A percentile compares a stretch with the other conserved stretches of the same genome.
phyloP scores from a whole-genome alignment of 2,329 filamentous ascomycete species.

The Bimuria novae-zelandiae region DNA sequence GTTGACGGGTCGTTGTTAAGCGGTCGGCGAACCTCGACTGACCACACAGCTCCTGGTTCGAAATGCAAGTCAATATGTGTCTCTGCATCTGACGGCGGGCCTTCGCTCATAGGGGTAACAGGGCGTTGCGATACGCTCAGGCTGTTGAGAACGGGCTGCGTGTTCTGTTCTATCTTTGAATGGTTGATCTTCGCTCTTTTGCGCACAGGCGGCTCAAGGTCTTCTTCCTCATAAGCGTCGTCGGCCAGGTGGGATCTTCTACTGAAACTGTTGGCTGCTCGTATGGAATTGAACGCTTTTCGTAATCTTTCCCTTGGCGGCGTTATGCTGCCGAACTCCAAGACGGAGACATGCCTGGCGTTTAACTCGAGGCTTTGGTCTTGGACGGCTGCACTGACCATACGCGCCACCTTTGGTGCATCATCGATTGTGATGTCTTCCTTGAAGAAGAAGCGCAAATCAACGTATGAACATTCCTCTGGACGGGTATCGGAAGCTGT shows the following conservation, averaged over 20 bases:
- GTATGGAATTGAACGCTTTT: neutral
- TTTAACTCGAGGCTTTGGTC: neutral
- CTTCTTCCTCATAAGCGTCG: neutral
- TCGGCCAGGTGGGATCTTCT: neutral
- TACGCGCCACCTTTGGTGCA: neutral
- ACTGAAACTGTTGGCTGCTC: neutral
- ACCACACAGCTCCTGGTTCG: neutral
- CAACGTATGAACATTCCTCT: conserved; percentile 11
- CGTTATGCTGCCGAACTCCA: neutral
- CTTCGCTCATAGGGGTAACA: neutral
- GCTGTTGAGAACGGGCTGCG: neutral
- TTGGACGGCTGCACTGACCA: conserved; percentile 3
- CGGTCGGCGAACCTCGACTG: neutral
- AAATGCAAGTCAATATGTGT: neutral
- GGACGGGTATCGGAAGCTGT: conserved; percentile 1
- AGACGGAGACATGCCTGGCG: conserved; percentile 9
- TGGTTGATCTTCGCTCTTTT: neutral
- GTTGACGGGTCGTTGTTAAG: too few species aligned
- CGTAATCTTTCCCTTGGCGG: neutral
- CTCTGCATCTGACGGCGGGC: neutral
- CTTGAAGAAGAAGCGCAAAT: conserved; percentile 17
- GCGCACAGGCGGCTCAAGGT: neutral
- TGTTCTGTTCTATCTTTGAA: neutral
- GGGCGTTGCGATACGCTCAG: neutral
- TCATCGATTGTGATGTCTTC: neutral